Percentiles rank a stretch among this genome's conserved stretches.
phyloP scores from a whole-genome alignment of 768 basidiomycete genomes.

The Lyophyllum semitale region DNA sequence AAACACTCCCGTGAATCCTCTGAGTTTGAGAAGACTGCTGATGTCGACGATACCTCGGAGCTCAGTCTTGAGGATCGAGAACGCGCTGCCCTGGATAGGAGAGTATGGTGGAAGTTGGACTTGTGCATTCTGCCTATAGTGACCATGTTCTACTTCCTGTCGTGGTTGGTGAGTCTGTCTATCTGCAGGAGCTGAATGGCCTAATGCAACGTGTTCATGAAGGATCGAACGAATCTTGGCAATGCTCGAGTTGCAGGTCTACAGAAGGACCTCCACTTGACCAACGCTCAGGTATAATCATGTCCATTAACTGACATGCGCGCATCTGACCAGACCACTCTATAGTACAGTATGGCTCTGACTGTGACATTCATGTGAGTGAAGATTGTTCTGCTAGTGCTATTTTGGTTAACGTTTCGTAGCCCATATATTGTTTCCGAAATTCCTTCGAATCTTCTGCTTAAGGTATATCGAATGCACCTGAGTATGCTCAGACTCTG shows the following conservation, averaged over 20 bases:
- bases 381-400: neutral
- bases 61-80: neutral
- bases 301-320: neutral
- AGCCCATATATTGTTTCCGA: constrained; percentile 27
- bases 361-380: constrained; percentile 22
- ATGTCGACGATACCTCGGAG: neutral
- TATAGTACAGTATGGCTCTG: constrained; percentile 19
- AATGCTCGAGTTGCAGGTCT: constrained; percentile 23
- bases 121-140: constrained; percentile 11
- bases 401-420: neutral
- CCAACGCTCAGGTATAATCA: constrained; percentile 13
- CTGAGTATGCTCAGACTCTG: neutral
- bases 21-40: constrained; percentile 12
- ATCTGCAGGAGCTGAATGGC: neutral
- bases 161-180: constrained; percentile 12
- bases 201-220: neutral
- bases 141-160: constrained; percentile 18
- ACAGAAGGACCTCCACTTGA: constrained; percentile 21
- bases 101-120: constrained; percentile 18
- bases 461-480: constrained; percentile 24
- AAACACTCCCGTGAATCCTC: constrained; percentile 11
- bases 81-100: constrained; percentile 1
- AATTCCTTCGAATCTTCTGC: constrained; percentile 43
- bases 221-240: constrained; percentile 23
- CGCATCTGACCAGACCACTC: neutral